Base-by-base conservation (phyloP, 306 rosid species). In the Malus sieversii region DNA sequence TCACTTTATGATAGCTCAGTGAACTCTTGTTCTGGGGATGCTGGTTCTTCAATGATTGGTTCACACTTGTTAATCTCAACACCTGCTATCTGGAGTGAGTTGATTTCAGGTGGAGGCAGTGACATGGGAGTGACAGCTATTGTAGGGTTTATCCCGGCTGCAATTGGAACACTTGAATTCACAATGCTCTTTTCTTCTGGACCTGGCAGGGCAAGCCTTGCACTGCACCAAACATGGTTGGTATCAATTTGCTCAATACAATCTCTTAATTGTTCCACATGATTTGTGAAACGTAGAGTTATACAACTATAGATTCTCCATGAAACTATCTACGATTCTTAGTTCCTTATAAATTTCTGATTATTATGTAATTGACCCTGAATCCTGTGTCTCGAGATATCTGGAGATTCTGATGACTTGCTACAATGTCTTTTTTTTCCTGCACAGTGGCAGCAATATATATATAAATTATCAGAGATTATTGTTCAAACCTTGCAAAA, bases 21-120 rank as follows among this genome's bases (percentile, higher is more conserved):
- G 80, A 75, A 75, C 40, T 90, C 90, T 73, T 80, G 88, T 75
- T 89, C 97, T 22, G 98, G 98, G 45, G 98, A 82, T 69, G 84
- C 87, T 14, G 98, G 97, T 82, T 84, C 96, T 86, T 95, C 98
- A 77, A 95, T 85, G 84, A 95, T 92, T 82, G 97, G 98, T 77
- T 89, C 93, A 71, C 97, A 85, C 2, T 71, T 84, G 40, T 76
- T 71, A 29, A 72, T 79, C 77, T 71, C 40, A 80, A 58, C 45
- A 66, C 66, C 66, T 65, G 69, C 81, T 84, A 79, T 86, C 63
- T 32, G 57, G 42, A 71, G 77, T 19, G 75, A 71, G 79, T 76
- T 80, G 81, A 70, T 77, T 68, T 76, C 89, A 42, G 83, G 86
- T 76, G 86, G 85, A 73, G 88, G 83, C 68, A 89, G 85, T 80